phyloP scores from a whole-genome alignment of 169 alveolate species.

The Babesia microti region DNA sequence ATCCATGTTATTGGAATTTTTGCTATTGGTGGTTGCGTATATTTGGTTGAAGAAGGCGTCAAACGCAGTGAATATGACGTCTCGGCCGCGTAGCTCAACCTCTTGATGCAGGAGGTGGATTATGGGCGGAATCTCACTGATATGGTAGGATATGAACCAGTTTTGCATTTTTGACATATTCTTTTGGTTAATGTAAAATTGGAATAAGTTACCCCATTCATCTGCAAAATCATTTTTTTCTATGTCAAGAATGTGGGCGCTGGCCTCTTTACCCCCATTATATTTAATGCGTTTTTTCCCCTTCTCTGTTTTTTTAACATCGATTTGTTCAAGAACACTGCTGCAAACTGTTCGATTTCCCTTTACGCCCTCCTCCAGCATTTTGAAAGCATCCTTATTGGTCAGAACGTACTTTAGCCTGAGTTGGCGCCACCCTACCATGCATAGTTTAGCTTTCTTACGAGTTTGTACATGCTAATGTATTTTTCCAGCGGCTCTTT shows the following conservation, averaged over 20 bases:
- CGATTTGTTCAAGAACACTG: constrained; percentile 8
- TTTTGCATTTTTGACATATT: constrained; percentile 17
- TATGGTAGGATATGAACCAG: constrained; percentile 39
- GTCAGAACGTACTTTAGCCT: not conserved
- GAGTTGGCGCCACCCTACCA: constrained; percentile 11
- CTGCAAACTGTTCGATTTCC: constrained; percentile 3
- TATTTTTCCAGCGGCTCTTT: constrained; percentile 38
- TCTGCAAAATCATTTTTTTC: too few species aligned
- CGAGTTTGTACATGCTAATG: constrained; percentile 20
- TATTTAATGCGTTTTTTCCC: too few species aligned
- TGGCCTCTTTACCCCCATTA: too few species aligned
- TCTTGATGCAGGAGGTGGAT: constrained; percentile 40
- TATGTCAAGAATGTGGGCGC: too few species aligned
- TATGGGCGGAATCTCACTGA: constrained; percentile 29
- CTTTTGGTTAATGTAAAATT: constrained; percentile 18
- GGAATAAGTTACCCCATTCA: too few species aligned
- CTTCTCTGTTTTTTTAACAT: too few species aligned
- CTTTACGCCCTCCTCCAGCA: constrained; percentile 9
- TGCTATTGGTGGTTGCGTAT: constrained; percentile 9
- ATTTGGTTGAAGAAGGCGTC: constrained; percentile 36
- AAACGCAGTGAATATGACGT: constrained; percentile 9
- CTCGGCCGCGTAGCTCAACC: constrained; percentile 12
- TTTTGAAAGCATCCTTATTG: constrained; percentile 2
- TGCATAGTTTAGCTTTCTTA: constrained; percentile 33
- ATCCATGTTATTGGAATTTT: not conserved